Base-by-base conservation (phyloP, 805 yeast species). In the Kazachstania viticola region DNA sequence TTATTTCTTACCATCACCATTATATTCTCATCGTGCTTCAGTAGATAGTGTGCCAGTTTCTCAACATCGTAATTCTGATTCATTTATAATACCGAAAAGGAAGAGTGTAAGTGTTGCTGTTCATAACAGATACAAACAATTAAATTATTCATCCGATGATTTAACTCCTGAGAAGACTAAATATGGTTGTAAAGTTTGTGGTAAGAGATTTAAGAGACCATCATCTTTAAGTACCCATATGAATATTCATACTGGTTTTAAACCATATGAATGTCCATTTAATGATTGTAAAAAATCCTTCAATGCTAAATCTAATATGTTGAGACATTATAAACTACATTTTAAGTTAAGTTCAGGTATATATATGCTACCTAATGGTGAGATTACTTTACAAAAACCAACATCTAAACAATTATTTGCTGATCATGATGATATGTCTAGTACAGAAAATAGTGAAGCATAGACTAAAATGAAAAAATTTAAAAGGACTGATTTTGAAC, bases 181-280 rank as follows among this genome's bases (percentile, higher is more conserved):
- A 29, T 43, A 64, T 39, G 71, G 65, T 42, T 84, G 95, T 49
- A 60, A 64, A 12, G 71, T 62, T 42, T 84, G 94, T 58, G 75
- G 72, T 14, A 83, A 83, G 50, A 55, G 74, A 34, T 83, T 83
- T 47, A 78, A 88, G 0, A 91, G 85, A 50, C 87, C 94, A 25
- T 94, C 94, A 9, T 83, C 84, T 48, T 61, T 83, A 40, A 59
- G 85, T 25, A 83, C 94, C 0, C 95, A 83, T 58, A 58, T 71
- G 48, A 64, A 94, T 41, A 66, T 82, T 21, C 95, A 83, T 46
- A 83, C 94, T 1, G 95, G 95, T 13, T 88, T 81, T 46, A 79
- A 79, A 49, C 96, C 96, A 9, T 85, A 73, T 48, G 61, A 64
- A 21, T 85, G 96, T 59, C 48, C 45, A 3, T 37, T 34, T 24